Evolutionary conservation across 225 moss, liverwort and hornwort genomes (phyloP).

Genomic region (Bryoerythrophyllum caledonicum): DNA sequence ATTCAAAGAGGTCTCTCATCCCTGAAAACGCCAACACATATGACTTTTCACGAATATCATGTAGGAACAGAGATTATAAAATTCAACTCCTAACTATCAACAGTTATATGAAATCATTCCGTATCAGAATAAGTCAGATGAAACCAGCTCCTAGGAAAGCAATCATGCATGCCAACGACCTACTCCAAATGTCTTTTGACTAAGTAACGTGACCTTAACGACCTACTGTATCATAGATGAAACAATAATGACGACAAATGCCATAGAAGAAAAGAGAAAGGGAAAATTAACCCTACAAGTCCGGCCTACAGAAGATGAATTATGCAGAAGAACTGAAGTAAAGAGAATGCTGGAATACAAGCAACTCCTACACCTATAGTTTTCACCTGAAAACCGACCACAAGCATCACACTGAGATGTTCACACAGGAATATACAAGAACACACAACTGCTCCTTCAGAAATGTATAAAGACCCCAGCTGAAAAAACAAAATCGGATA

Average conservation of each 20-base stretch:
- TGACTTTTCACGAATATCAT: neutral
- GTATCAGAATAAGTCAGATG: neutral
- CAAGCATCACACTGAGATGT: conserved; percentile 3
- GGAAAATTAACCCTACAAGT: neutral
- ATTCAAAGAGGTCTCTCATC: conserved; percentile 20
- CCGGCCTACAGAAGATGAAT: neutral
- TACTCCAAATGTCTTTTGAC: conserved; percentile 14
- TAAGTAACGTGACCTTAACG: neutral
- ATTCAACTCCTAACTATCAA: neutral
- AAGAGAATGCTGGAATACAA: neutral
- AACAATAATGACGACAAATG: neutral
- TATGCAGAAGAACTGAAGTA: neutral
- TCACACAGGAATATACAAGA: neutral
- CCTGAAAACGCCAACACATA: conserved; percentile 29
- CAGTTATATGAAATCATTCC: neutral
- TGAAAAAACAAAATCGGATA: neutral
- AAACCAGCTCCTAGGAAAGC: neutral
- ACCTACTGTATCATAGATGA: neutral
- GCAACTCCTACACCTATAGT: neutral
- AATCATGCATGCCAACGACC: neutral
- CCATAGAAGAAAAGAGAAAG: neutral
- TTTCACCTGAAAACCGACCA: neutral
- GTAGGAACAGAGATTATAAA: neutral
- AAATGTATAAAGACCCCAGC: neutral
- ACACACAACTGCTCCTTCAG: neutral